Evolutionary conservation across 1,139 yeast species (phyloP).

Genomic region (Pneumocystis sp.): DNA sequence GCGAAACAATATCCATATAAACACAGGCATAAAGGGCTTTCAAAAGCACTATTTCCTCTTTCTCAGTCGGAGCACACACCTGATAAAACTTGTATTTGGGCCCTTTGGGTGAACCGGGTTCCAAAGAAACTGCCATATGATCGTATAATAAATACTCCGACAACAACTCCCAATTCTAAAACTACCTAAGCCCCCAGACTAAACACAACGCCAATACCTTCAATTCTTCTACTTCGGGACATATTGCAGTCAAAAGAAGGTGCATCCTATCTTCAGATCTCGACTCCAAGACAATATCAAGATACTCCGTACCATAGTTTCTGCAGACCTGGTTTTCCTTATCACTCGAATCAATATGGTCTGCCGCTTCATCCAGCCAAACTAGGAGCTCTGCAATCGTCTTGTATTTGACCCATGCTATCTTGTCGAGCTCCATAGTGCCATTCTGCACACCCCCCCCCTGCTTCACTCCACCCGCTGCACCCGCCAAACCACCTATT

Average conservation of each 20-base stretch:
- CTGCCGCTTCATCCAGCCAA: conserved; percentile 2
- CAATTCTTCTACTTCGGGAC: neutral
- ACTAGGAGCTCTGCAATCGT: conserved; percentile 14
- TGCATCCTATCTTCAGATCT: conserved; percentile 15
- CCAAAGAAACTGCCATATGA: conserved; percentile 6
- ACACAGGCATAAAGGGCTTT: conserved; percentile 22
- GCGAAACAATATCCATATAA: conserved; percentile 13
- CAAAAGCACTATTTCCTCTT: conserved; percentile 18
- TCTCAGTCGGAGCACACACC: conserved; percentile 14
- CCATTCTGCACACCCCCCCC: conserved; percentile 3
- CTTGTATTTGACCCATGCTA: conserved; percentile 19
- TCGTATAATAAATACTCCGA: conserved; percentile 20
- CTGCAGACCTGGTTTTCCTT: conserved; percentile 15
- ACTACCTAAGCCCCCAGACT: conserved; percentile 12
- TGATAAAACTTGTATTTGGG: neutral
- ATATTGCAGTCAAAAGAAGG: conserved; percentile 17
- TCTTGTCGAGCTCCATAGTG: conserved; percentile 4
- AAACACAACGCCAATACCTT: neutral
- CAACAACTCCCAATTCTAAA: conserved; percentile 17
- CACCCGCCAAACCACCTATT: conserved; percentile 9
- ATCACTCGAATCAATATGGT: conserved; percentile 7
- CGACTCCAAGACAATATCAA: conserved; percentile 9
- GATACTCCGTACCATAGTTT: neutral
- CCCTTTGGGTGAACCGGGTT: conserved; percentile 12
- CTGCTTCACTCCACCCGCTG: too few relatives aligned